These are phyloP conservation scores for Solanum sitiens DNA, from an alignment of 257 asterid species.

Conservation along the genomic window DNA sequence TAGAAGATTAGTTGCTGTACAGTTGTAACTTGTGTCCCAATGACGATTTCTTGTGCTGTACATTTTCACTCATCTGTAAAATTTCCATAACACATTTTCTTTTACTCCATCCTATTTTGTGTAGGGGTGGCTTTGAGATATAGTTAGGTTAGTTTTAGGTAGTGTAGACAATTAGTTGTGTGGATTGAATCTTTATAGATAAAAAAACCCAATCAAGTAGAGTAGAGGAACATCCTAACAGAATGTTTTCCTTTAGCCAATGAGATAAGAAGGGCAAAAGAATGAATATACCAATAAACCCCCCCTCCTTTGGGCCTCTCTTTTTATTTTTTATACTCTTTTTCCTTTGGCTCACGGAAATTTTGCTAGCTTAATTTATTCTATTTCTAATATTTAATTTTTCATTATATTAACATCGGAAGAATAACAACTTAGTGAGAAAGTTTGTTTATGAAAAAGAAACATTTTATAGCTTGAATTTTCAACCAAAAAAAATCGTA, in stretches of 20 bases:
- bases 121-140: background rate
- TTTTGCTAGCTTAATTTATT: no score
- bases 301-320: background rate
- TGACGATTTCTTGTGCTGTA: background rate
- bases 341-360: no score
- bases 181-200: background rate
- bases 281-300: background rate
- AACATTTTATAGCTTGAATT: no score
- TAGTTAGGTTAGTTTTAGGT: background rate
- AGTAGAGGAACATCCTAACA: background rate
- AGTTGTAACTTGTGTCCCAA: background rate
- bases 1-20: conserved; percentile 46
- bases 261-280: background rate
- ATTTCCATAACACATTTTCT: background rate
- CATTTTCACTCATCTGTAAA: background rate
- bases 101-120: background rate
- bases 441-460: no score
- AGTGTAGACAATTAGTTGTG: background rate
- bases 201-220: background rate
- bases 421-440: no score
- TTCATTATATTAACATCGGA: no score
- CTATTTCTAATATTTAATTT: no score
- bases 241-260: background rate
- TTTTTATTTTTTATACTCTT: no score
- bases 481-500: no score